Evolutionary conservation across 768 basidiomycete genomes (phyloP), one percentile per base, ranked within the genome.

Genomic region (Psilocybe subaeruginosa): DNA sequence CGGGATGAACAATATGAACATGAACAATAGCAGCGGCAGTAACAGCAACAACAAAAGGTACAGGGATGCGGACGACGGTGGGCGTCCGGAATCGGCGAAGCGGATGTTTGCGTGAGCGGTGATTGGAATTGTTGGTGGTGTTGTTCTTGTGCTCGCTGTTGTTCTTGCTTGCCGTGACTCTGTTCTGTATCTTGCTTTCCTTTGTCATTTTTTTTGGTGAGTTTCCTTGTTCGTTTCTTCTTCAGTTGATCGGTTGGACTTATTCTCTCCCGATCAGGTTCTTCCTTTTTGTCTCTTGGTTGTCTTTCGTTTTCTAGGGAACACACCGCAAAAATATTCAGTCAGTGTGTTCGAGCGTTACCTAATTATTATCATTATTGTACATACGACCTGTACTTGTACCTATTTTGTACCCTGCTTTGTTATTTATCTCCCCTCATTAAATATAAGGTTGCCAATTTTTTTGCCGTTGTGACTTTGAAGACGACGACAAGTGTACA

Each of bases 41-140:
- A 47, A 59, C 43, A 45, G 47, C 19, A 61, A 33, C 31, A 64
- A 64, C 43, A 72, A 72, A 54, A 62, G 71, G 29, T 65, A 65
- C 52, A 63, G 71, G 16, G 71, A 72, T 45, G 61, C 49, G 9
- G 71, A 72, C 53, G 71, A 71, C 43, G 57, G 52, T 47, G 70
- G 70, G 16, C 62, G 68, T n/a, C 56, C 57, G 48, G 65, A 66
- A 3, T 53, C 63, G 1, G 58, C 64, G 39, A 71, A 71, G 56
- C 66, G 69, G 55, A 51, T 67, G 61, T 70, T 67, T 45, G 7
- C 61, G 27, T 61, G 31, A 65, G 14, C 16, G 3, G 30, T n/a
- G n/a, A n/a, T n/a, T 2, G 47, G 19, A n/a, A 16, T 35, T 14
- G 50, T 7, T 3, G 30, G 19, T 49, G 47, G 5, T n/a, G 8